These are phyloP conservation scores for Aspergillus fumigatiaffinis DNA, from an alignment of 2,329 filamentous ascomycete species.

Conservation along the genomic window DNA sequence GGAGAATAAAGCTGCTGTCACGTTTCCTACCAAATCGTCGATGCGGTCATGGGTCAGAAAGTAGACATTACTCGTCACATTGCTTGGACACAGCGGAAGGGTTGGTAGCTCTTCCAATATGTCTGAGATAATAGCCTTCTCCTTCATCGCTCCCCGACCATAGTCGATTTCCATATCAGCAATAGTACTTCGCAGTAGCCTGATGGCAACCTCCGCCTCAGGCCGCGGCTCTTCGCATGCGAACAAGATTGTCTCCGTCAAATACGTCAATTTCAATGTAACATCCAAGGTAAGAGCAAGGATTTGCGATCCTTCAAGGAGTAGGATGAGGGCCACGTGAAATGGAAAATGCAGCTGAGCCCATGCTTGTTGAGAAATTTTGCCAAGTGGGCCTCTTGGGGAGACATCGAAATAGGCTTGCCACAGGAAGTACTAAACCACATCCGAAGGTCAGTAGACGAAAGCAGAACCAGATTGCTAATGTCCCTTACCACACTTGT, in stretches of 20 bases:
- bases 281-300: conserved; percentile 46
- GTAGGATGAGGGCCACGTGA: conserved; percentile 59
- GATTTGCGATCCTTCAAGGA: conserved; percentile 63
- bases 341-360: conserved; percentile 56
- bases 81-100: conserved; percentile 27
- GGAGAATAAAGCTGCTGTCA: conserved; percentile 38
- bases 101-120: conserved; percentile 29
- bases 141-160: conserved; percentile 27
- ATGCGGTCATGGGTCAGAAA: conserved; percentile 25
- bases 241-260: conserved; percentile 36
- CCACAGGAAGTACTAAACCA: conserved; percentile 54
- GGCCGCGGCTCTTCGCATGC: conserved; percentile 38
- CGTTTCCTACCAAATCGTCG: conserved; percentile 36
- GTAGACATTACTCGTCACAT: conserved; percentile 12
- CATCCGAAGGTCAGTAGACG: conserved; percentile 4
- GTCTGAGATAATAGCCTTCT: conserved; percentile 29
- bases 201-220: conserved; percentile 22
- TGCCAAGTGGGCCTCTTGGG: conserved; percentile 48
- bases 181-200: conserved; percentile 35
- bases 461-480: neutral
- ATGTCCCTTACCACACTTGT: conserved; percentile 31
- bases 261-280: conserved; percentile 38
- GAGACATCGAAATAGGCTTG: conserved; percentile 59
- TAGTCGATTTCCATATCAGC: conserved; percentile 40
- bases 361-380: conserved; percentile 55